phyloP scores from a whole-genome alignment of 176 grass and related monocot species.

The Dactylis glomerata region DNA sequence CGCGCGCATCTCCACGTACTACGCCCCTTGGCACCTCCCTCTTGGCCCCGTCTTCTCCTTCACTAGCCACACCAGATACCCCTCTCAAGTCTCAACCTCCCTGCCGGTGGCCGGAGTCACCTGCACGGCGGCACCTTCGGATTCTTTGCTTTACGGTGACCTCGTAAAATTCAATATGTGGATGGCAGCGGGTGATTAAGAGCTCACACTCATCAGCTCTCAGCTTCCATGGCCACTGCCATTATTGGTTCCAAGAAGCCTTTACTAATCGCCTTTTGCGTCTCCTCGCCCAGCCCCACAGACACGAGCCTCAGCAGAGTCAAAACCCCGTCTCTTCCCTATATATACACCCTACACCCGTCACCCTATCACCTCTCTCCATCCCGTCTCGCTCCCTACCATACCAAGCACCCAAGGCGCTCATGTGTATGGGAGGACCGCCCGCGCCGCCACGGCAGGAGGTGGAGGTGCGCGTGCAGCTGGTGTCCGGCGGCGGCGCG shows the following conservation, averaged over 20 bases:
- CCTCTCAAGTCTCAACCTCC: background rate
- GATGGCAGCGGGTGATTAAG: background rate
- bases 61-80: background rate
- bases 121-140: background rate
- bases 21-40: constrained; percentile 39
- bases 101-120: background rate
- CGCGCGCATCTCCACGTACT: constrained; percentile 69
- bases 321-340: constrained; percentile 37
- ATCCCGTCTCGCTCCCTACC: background rate
- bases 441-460: background rate
- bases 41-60: constrained; percentile 70
- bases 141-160: constrained; percentile 1
- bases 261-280: constrained; percentile 30
- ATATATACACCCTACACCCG: constrained; percentile 44
- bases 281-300: background rate
- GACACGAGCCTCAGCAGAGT: constrained; percentile 13
- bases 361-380: constrained; percentile 3
- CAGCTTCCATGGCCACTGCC: constrained; percentile 21
- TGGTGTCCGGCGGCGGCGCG: constrained; percentile 6
- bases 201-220: background rate
- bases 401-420: background rate
- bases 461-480: constrained; percentile 31
- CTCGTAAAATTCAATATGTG: background rate
- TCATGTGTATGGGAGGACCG: constrained; percentile 23
- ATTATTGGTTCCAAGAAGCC: constrained; percentile 31